Conservation (phyloP, 2,329 filamentous ascomycete species). For the Claviceps pazoutovae region DNA sequence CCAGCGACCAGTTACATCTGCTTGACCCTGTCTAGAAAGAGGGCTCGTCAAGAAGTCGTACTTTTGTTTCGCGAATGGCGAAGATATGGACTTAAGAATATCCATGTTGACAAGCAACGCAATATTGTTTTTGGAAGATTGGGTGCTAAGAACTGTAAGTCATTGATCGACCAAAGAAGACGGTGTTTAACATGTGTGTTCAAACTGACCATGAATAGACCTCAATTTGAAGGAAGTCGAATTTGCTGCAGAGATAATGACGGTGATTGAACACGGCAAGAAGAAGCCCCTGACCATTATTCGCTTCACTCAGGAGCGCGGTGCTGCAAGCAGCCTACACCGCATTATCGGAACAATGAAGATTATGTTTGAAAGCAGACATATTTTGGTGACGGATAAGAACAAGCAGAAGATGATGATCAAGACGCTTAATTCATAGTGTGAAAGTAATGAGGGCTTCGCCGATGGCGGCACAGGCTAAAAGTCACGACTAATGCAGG, state of each 20-base stretch:
- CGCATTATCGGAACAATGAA: slow-evolving; percentile 67
- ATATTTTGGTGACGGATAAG: slow-evolving; percentile 55
- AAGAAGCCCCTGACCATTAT: slow-evolving; percentile 65
- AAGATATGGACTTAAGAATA: slow-evolving; percentile 64
- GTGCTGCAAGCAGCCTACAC: slow-evolving; percentile 82
- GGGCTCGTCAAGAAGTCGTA: slow-evolving; percentile 63
- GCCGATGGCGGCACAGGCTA: neutral
- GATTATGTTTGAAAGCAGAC: slow-evolving; percentile 49
- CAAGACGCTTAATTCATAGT: slow-evolving; percentile 45
- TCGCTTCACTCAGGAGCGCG: slow-evolving; percentile 77
- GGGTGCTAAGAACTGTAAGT: slow-evolving; percentile 63
- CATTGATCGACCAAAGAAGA: neutral
- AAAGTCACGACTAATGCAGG: neutral
- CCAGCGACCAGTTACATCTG: slow-evolving; percentile 65
- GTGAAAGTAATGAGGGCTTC: slow-evolving; percentile 2
- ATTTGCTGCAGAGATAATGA: slow-evolving; percentile 78
- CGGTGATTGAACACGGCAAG: slow-evolving; percentile 72
- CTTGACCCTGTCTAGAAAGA: slow-evolving; percentile 52
- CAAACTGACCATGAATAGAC: slow-evolving; percentile 32
- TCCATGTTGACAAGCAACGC: slow-evolving; percentile 64
- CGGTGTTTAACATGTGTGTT: neutral
- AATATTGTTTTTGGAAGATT: slow-evolving; percentile 72
- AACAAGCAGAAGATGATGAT: slow-evolving; percentile 60
- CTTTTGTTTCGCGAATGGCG: slow-evolving; percentile 68
- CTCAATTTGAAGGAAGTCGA: slow-evolving; percentile 76